Evolutionary conservation across 2,329 filamentous ascomycete genomes (phyloP).

Genomic region (Pyrenochaeta sp.): DNA sequence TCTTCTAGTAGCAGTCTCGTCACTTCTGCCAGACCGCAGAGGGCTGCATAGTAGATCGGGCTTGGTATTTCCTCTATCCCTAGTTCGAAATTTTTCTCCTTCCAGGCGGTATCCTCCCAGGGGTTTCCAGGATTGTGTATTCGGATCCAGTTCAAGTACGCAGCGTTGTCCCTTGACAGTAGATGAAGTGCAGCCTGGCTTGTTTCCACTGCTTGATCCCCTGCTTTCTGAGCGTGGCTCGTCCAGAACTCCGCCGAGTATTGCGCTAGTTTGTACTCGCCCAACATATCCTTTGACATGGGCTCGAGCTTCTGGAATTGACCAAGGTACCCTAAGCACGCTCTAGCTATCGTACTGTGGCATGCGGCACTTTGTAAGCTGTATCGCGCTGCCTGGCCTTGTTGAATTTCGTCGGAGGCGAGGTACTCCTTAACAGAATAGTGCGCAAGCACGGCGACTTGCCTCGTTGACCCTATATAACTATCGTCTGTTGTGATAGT

Average conservation of each 20-base stretch:
- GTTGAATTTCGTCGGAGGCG: constrained; percentile 31
- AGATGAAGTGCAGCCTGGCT: constrained; percentile 17
- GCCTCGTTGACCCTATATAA: neutral
- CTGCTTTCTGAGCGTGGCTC: constrained; percentile 22
- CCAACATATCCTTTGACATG: constrained; percentile 6
- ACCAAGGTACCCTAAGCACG: constrained; percentile 36
- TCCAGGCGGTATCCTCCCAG: too few species aligned
- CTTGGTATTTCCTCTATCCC: constrained; percentile 4
- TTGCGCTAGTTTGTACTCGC: constrained; percentile 23
- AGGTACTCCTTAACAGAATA: constrained; percentile 49
- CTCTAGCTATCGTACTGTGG: constrained; percentile 26
- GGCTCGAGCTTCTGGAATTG: constrained; percentile 21
- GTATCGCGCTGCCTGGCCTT: constrained; percentile 27
- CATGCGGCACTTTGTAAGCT: constrained; percentile 29
- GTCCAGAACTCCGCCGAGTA: constrained; percentile 41
- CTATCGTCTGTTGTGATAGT: constrained; percentile 20
- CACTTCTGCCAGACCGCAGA: constrained; percentile 20
- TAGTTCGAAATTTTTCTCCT: constrained; percentile 6
- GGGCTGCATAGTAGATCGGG: constrained; percentile 32
- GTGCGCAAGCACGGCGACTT: constrained; percentile 34
- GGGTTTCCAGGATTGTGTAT: constrained; percentile 23
- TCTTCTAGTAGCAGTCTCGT: constrained; percentile 17
- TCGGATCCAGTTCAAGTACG: constrained; percentile 29
- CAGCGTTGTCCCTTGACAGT: constrained; percentile 11
- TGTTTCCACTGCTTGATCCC: constrained; percentile 11